Evolutionary conservation across 2,329 filamentous ascomycete genomes (phyloP), one percentile per base, ranked within the genome.

Genomic region (Pseudogymnoascus verrucosus): DNA sequence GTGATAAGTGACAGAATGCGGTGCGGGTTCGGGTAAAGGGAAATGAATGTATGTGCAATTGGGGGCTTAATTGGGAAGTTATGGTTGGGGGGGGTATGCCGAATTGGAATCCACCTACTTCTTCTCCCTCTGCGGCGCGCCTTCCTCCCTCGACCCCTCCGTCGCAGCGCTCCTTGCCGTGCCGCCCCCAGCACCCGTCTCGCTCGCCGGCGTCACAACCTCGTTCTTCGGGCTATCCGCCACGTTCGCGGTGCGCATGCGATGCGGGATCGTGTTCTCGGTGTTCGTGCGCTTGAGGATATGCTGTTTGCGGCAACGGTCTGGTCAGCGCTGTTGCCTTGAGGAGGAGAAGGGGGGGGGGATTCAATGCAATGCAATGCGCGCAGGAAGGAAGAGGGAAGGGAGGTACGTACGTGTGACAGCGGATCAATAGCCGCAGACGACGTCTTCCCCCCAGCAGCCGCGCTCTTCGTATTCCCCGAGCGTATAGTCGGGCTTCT

Each of bases 211-310:
- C 23, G 31, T 62, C 10, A n/a, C 40, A 5, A 39, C 7, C 10
- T 80, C 81, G 66, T 76, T 72, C 16, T 75, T 73, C 34, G 81
- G 78, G 65, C 78, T 83, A 6, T 87, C 86, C 23, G 82, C 78
- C 16, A 79, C 77, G 65, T 78, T 76, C 65, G 80, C 74, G 66
- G 77, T 79, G 62, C 84, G 81, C 28, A 87, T 74, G 54, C 70
- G 73, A 36, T 71, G 79, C 8, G 83, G 78, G 62, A 85, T 82
- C 7, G 83, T 80, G 62, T 79, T 80, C 63, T 84, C 80, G 44
- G 86, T 88, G 70, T 85, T 88, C 62, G 87, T 89, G 68, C 88
- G 84, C 71, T 86, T 81, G 62, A 89, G 78, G 54, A 87, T 87
- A 70, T 87, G 84, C 40, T 44, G 19, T 21, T 5, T 21, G 5